phyloP scores from a whole-genome alignment of 1,284 basidiomycete genomes.

The Inonotus obliquus region DNA sequence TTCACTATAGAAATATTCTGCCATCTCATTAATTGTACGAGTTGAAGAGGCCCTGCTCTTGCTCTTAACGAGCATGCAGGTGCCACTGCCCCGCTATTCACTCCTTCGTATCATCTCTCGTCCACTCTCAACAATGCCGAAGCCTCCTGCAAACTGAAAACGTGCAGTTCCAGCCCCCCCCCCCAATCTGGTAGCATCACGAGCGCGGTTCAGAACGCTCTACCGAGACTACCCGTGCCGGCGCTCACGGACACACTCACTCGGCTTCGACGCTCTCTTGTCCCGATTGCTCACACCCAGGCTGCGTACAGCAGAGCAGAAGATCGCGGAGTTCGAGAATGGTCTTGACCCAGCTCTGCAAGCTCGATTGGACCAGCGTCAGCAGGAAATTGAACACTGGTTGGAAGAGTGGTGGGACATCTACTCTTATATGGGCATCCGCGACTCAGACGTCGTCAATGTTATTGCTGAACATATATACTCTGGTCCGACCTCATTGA shows the following conservation, averaged over 20 bases:
- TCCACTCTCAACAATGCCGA: constrained; percentile 10
- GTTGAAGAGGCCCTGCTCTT: background rate
- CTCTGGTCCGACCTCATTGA: too few species aligned
- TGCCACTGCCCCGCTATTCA: background rate
- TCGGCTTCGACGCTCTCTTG: constrained; percentile 55
- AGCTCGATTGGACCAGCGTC: constrained; percentile 45
- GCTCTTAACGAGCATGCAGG: constrained; percentile 10
- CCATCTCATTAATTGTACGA: too few species aligned
- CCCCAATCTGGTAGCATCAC: constrained; percentile 37
- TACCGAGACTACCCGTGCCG: constrained; percentile 65
- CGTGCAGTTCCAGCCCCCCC: constrained; percentile 40
- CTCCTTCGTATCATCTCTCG: constrained; percentile 2
- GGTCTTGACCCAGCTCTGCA: constrained; percentile 55
- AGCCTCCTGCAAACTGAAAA: constrained; percentile 44
- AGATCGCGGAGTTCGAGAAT: constrained; percentile 56
- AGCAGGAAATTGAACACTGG: constrained; percentile 58
- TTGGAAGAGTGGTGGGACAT: constrained; percentile 85
- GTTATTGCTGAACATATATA: too few species aligned
- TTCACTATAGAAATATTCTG: too few species aligned
- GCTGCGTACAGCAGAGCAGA: constrained; percentile 44
- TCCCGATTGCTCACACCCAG: constrained; percentile 58
- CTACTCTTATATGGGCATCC: constrained; percentile 61
- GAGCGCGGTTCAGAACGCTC: constrained; percentile 37
- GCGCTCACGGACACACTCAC: constrained; percentile 52
- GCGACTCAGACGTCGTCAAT: constrained; percentile 76